Evolutionary conservation across 2,329 filamentous ascomycete genomes (phyloP), one percentile per base, ranked within the genome.

Genomic region (Epichloe amarillans): DNA sequence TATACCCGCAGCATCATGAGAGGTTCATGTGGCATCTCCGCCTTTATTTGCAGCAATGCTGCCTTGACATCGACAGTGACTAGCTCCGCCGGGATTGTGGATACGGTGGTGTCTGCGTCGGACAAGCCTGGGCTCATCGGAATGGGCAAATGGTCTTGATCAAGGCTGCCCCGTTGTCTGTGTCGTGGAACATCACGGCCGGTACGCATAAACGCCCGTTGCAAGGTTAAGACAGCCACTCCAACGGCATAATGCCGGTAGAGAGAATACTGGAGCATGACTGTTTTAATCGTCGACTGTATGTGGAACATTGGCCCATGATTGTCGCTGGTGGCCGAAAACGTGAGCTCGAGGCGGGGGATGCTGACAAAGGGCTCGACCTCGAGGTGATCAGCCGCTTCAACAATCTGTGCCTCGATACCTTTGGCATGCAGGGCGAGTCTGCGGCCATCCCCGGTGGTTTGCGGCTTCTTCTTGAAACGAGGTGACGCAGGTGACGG

Each of bases 191-290:
- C 42, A 52, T 76, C 74, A 26, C 66, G 68, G 38, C 69, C 67
- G 1, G 76, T 75, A 52, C 69, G 73, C 64, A 79, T 66, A 55
- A 90, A 86, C 0, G 85, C 84, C 60, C 81, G 82, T 50, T 76
- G 76, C 23, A 98, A 66, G 3, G 94, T 87, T 62, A 82, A 83
- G 23, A 77, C 71, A 8, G 91, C 93, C 53, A 97, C 82, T 1
- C 88, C 86, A 26, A 94, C 76, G 0, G 90, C 85, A 62, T 96
- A 98, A 63, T 95, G 90, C 3, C 90, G 84, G 64, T 94, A 95
- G 0, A 98, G 76, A 0, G 94, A 98, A 63, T 97, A 97, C 47
- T 94, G 85, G 7, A 95, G 62, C 54, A 87, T 80, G 2, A 98
- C 69, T 5, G 86, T 88, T 57, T 85, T 84, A 19, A 93, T 77